These are phyloP conservation scores for Leishmania gerbilli DNA, from an alignment of 208 protist genomes.

Conservation along the genomic window DNA sequence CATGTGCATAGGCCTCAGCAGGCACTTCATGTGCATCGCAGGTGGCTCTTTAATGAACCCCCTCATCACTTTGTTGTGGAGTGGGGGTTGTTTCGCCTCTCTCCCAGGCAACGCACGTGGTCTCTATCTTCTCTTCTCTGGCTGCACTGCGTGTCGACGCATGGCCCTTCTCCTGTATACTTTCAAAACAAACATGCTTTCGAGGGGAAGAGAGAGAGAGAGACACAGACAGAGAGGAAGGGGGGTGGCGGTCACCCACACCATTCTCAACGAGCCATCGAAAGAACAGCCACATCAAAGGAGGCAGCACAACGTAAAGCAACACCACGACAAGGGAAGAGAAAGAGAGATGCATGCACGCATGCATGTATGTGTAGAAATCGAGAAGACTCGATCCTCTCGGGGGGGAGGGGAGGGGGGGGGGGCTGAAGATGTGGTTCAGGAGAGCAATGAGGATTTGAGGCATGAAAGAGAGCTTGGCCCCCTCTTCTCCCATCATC, in stretches of 20 bases:
- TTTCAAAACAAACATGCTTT: neutral
- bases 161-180: no score
- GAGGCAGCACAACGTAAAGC: constrained; percentile 1
- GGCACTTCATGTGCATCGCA: no score
- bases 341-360: neutral
- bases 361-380: neutral
- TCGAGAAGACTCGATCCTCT: neutral
- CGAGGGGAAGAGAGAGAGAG: neutral
- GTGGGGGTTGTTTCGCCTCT: neutral
- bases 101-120: neutral
- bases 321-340: constrained; percentile 7
- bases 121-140: neutral
- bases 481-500: neutral
- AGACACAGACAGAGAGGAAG: neutral
- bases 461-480: neutral
- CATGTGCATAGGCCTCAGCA: neutral
- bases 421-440: neutral
- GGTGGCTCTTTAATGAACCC: neutral
- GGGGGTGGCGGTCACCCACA: neutral
- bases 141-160: neutral
- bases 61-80: neutral
- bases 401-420: neutral
- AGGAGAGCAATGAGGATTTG: neutral
- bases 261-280: neutral
- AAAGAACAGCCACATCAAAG: neutral